Conservation (phyloP, 2,329 filamentous ascomycete species). For the Talaromyces albobiverticillius region DNA sequence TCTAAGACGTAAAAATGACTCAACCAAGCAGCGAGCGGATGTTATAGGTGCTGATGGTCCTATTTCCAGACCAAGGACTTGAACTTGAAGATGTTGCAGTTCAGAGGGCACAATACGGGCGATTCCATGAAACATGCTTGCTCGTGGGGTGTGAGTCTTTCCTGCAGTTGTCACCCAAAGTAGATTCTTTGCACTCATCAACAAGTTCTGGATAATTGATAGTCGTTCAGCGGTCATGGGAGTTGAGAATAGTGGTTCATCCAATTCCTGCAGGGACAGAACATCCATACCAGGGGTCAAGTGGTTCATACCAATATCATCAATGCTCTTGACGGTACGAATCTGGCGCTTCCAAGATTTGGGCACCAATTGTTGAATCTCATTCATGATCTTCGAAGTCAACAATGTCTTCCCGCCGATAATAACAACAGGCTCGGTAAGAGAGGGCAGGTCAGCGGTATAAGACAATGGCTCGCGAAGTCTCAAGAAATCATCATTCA, state of each 20-base stretch:
- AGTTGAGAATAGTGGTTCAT: background rate
- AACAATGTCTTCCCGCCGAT: background rate
- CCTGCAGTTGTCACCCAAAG: conserved; percentile 14
- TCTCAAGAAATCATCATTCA: background rate
- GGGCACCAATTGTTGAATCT: background rate
- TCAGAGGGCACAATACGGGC: no score
- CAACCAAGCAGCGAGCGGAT: no score
- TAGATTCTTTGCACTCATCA: background rate
- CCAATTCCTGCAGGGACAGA: conserved; percentile 8
- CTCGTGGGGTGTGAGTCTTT: no score
- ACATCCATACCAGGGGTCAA: background rate
- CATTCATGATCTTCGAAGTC: background rate
- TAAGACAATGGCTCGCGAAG: conserved; percentile 3
- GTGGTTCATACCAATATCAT: background rate
- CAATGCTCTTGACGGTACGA: background rate
- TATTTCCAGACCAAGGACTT: no score
- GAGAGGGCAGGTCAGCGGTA: background rate
- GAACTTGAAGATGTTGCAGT: no score
- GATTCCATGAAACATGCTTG: no score
- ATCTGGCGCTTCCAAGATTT: background rate
- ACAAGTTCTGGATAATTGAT: background rate
- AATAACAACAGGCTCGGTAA: no score
- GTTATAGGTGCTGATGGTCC: no score
- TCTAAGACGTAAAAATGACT: no score
- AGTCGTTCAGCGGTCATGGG: background rate